A percentile compares a stretch with the other conserved stretches of the same genome.
Evolutionary conservation across 495 filamentous ascomycete species (phyloP).

Genomic region (Cetradonia linearis): DNA sequence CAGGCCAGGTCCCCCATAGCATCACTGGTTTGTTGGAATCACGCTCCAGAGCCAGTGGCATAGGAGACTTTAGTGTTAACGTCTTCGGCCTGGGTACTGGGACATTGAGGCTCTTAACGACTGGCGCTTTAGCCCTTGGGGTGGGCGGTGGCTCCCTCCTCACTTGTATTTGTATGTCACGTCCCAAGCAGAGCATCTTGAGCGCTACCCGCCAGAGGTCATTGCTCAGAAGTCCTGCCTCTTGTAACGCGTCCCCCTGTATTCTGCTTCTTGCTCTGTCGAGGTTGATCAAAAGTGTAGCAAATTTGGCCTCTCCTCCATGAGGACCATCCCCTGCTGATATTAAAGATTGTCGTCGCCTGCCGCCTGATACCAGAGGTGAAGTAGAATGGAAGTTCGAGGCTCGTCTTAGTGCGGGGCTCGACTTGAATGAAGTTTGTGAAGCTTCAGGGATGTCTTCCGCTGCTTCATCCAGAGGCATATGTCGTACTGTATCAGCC

Average conservation of each 20-base stretch:
- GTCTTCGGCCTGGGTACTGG: constrained; percentile 7
- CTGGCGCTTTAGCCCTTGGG: constrained; percentile 17
- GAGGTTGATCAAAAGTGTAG: constrained; percentile 25
- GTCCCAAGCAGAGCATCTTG: constrained; percentile 29
- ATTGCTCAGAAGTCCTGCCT: constrained; percentile 25
- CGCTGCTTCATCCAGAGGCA: constrained; percentile 13
- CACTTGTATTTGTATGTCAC: constrained; percentile 28
- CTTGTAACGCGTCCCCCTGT: constrained; percentile 20
- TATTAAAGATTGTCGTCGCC: constrained; percentile 12
- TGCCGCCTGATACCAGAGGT: background rate
- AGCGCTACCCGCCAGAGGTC: constrained; percentile 32
- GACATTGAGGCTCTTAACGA: constrained; percentile 16
- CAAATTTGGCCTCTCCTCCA: constrained; percentile 15
- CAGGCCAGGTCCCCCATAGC: constrained; percentile 21
- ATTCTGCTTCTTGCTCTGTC: constrained; percentile 25
- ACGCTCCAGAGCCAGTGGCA: constrained; percentile 10
- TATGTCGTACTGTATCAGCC: constrained; percentile 33
- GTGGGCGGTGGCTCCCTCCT: constrained; percentile 12
- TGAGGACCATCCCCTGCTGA: constrained; percentile 24
- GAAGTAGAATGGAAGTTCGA: background rate
- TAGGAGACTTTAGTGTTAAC: constrained; percentile 8
- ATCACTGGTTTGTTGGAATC: constrained; percentile 16
- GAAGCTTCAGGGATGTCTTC: constrained; percentile 10
- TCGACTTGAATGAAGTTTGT: background rate
- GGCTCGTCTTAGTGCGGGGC: constrained; percentile 1